phyloP scores from a whole-genome alignment of 345 rosid genomes.

The Linum usitatissimum region DNA sequence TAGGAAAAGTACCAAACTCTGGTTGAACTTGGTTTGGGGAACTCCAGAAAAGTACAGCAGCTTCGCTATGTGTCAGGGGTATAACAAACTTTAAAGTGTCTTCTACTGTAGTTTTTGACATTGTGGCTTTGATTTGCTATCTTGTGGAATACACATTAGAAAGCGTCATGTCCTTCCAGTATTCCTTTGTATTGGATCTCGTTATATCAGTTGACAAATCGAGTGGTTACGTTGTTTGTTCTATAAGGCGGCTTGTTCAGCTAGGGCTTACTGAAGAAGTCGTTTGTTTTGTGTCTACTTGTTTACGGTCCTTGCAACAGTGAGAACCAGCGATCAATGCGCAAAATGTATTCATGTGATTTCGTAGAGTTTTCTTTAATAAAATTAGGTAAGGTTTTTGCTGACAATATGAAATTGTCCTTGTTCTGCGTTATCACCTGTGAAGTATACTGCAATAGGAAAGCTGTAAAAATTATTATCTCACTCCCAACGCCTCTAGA shows the following conservation, averaged over 20 bases:
- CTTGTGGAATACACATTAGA: not conserved
- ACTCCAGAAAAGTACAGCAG: not conserved
- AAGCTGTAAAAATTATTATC: constrained; percentile 17
- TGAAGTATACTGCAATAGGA: not conserved
- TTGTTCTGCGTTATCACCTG: not conserved
- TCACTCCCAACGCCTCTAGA: constrained; percentile 35
- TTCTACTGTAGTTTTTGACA: not conserved
- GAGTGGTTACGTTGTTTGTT: not conserved
- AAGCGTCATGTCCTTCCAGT: not conserved
- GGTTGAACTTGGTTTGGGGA: not conserved
- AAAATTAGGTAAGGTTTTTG: not conserved
- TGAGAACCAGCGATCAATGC: too few relatives aligned
- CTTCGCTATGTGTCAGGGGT: not conserved
- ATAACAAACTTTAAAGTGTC: not conserved
- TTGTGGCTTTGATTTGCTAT: not conserved
- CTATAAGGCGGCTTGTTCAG: too few relatives aligned
- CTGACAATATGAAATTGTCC: not conserved
- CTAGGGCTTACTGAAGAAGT: too few relatives aligned
- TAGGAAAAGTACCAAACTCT: not conserved
- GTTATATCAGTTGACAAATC: not conserved
- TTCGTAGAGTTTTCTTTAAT: not conserved
- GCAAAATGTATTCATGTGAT: not conserved
- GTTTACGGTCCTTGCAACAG: too few relatives aligned
- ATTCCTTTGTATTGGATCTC: not conserved
- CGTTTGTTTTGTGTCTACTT: too few relatives aligned